Evolutionary conservation across 306 rosid species (phyloP), one percentile per base, ranked within the genome.

Genomic region (Quercus wislizeni): DNA sequence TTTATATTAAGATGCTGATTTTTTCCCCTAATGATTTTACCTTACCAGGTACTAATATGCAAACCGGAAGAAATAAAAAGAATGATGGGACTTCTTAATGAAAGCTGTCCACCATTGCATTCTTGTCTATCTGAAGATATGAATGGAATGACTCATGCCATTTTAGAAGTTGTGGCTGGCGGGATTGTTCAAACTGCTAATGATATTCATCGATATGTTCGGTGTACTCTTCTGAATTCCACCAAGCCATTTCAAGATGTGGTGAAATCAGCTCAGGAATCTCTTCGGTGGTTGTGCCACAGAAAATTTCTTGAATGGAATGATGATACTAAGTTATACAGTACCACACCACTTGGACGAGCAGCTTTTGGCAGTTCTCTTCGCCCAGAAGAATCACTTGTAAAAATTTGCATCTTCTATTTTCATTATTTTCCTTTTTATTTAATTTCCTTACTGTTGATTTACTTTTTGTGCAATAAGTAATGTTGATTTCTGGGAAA

Each of bases 91-190:
- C 91, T 92, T 86, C 86, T 94, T 61, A 94, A 87, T 84, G 97
- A 89, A 86, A 90, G 86, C 83, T 94, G 97, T 77, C 89, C 93
- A 19, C 95, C 97, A 15, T 82, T 94, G 82, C 87, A 80, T 87
- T 94, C 99, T 35, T 94, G 99, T 88, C 84, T 94, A 58, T 91
- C 99, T 65, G 99, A 94, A 88, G 97, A 92, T 86, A 85, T 88
- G 78, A 94, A 94, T 81, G 99, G 99, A 85, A 94, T 94, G 97
- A 90, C 86, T 67, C 99, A 94, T 89, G 99, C 99, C 70, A 94
- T 94, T 78, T 90, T 94, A 84, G 99, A 94, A 87, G 99, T 94
- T 62, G 99, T 94, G 83, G 95, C 97, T 65, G 97, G 97, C 61
- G 99, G 97, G 62, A 92, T 91, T 74, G 99, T 94, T 86, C 99